Conservation (phyloP, 371 early-diverging fungal genomes). For the Lichtheimia ramosa region DNA sequence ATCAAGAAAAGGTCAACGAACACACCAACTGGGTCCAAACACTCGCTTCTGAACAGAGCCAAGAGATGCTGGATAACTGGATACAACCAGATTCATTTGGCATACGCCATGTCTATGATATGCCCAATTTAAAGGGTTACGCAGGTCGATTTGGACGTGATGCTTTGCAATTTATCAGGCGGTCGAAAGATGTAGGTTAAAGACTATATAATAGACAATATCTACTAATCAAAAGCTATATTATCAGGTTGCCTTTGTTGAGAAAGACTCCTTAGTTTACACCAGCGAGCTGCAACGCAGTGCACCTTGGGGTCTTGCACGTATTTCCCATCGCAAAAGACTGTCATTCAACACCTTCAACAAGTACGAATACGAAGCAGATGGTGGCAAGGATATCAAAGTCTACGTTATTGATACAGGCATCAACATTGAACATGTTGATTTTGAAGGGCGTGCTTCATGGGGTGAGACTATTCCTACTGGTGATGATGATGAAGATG, state of each 20-base stretch:
- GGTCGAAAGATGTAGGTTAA: slow-evolving; percentile 41
- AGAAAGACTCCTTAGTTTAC: slow-evolving; percentile 78
- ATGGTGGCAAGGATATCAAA: slow-evolving; percentile 76
- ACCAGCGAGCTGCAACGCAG: slow-evolving; percentile 58
- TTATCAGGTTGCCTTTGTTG: slow-evolving; percentile 77
- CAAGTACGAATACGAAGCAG: slow-evolving; percentile 71
- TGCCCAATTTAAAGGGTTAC: slow-evolving; percentile 78
- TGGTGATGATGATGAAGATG: slow-evolving; percentile 72
- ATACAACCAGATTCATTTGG: slow-evolving; percentile 29
- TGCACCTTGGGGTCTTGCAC: slow-evolving; percentile 92
- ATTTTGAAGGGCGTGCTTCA: slow-evolving; percentile 83
- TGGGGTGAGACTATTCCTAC: slow-evolving; percentile 78
- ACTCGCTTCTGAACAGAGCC: slow-evolving; percentile 17
- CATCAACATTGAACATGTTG: slow-evolving; percentile 76
- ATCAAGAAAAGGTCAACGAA: slow-evolving; percentile 17
- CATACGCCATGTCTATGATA: slow-evolving; percentile 76
- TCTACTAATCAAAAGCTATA: background rate
- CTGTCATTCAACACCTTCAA: slow-evolving; percentile 63
- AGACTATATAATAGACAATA: background rate
- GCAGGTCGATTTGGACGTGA: slow-evolving; percentile 73
- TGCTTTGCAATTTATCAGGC: slow-evolving; percentile 69
- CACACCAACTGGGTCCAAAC: slow-evolving; percentile 39
- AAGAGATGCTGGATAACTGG: slow-evolving; percentile 14
- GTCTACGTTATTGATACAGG: slow-evolving; percentile 93
- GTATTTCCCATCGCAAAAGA: slow-evolving; percentile 73